phyloP scores from a whole-genome alignment of 371 early-diverging fungal genomes.

The Phascolomyces articulosus region DNA sequence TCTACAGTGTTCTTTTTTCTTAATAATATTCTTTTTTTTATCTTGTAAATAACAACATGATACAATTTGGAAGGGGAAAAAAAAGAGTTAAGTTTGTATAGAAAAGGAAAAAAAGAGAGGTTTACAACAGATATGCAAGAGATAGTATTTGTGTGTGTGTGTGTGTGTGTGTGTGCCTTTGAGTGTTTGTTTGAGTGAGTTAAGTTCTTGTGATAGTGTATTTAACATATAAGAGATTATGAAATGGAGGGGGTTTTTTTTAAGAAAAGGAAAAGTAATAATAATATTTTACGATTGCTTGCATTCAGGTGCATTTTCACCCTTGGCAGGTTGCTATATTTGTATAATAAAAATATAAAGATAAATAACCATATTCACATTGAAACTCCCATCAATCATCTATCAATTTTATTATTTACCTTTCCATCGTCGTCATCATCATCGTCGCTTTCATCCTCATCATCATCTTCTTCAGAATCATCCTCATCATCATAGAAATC shows the following conservation, averaged over 20 bases:
- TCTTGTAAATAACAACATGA: constrained; percentile 2
- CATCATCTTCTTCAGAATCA: constrained; percentile 57
- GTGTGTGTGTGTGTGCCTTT: no score
- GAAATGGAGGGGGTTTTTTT: background rate
- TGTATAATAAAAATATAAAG: background rate
- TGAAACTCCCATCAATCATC: no score
- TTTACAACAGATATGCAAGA: no score
- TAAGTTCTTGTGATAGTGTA: no score
- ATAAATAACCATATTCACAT: no score
- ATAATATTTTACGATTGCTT: constrained; percentile 51
- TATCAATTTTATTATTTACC: no score
- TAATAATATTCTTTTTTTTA: background rate
- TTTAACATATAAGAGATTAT: background rate
- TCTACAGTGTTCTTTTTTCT: background rate
- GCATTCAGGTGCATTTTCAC: constrained; percentile 68
- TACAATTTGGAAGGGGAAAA: background rate
- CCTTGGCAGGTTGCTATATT: constrained; percentile 22
- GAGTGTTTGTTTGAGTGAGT: no score
- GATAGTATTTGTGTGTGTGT: no score
- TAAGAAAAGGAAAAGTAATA: background rate
- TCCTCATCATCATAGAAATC: constrained; percentile 61
- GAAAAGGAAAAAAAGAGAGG: background rate
- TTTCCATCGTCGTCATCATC: constrained; percentile 60
- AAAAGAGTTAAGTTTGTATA: background rate
- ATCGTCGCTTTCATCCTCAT: constrained; percentile 50